Conservation (phyloP, 31 red algal genomes). For the Endocladia muricata region DNA sequence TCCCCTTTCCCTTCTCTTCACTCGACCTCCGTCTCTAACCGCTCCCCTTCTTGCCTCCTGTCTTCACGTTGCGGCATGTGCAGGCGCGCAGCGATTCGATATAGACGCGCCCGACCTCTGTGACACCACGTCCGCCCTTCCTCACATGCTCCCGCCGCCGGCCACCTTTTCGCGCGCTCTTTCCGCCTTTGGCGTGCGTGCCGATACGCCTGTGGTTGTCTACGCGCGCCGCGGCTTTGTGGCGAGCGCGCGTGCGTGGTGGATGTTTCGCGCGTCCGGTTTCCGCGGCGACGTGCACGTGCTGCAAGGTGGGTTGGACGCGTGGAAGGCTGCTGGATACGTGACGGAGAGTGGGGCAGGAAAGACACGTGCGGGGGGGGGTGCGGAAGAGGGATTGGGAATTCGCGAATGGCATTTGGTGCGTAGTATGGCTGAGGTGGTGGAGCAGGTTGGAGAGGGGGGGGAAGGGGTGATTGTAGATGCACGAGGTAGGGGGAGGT, state of each 20-base stretch:
- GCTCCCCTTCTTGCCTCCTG: no score
- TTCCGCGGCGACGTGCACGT: slow-evolving; percentile 51
- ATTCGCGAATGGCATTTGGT: slow-evolving; percentile 18
- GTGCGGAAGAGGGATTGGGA: not conserved
- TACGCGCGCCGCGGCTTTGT: slow-evolving; percentile 62
- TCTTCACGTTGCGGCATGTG: not conserved
- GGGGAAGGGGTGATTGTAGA: slow-evolving; percentile 60
- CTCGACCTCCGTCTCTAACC: not conserved
- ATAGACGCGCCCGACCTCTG: slow-evolving; percentile 60
- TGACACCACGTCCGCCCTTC: slow-evolving; percentile 26
- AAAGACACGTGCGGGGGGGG: not conserved
- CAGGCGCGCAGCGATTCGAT: slow-evolving; percentile 37
- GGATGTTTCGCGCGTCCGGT: slow-evolving; percentile 85
- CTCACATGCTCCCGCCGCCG: slow-evolving; percentile 73
- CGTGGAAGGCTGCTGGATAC: slow-evolving; percentile 43
- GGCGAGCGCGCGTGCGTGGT: slow-evolving; percentile 83
- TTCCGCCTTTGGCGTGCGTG: slow-evolving; percentile 25
- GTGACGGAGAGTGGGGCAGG: not conserved
- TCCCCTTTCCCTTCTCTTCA: not conserved
- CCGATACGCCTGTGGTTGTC: slow-evolving; percentile 48
- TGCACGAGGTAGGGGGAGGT: slow-evolving; percentile 68
- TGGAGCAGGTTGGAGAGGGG: slow-evolving; percentile 13
- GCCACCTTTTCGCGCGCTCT: slow-evolving; percentile 20
- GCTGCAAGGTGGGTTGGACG: slow-evolving; percentile 68
- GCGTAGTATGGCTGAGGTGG: slow-evolving; percentile 35